Conservation (phyloP, 805 yeast species). For the Spathaspora girioi region DNA sequence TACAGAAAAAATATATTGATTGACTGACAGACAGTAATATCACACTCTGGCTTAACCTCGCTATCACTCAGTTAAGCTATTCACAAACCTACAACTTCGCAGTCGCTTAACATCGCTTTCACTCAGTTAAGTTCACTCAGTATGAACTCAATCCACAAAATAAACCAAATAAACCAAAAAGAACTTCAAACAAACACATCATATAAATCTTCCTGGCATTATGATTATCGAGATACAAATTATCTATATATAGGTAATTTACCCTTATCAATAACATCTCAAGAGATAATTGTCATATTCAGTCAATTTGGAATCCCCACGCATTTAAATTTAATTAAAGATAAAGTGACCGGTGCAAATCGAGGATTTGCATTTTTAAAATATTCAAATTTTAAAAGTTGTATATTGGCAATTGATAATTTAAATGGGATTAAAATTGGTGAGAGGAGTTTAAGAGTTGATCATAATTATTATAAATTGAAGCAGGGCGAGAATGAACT, state of each 20-base stretch:
- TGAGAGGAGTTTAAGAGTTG: constrained; percentile 54
- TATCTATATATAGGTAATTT: constrained; percentile 76
- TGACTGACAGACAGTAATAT: background rate
- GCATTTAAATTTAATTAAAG: constrained; percentile 66
- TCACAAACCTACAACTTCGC: too few relatives aligned
- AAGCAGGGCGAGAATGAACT: constrained; percentile 50
- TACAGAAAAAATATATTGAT: background rate
- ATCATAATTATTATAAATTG: constrained; percentile 64
- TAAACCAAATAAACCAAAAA: constrained; percentile 56
- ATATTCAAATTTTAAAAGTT: constrained; percentile 76
- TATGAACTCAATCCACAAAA: constrained; percentile 40
- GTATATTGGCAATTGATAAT: constrained; percentile 85
- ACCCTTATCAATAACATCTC: constrained; percentile 62
- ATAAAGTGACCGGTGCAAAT: constrained; percentile 34
- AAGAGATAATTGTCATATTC: constrained; percentile 72
- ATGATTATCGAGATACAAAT: constrained; percentile 73
- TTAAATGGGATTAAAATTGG: constrained; percentile 64
- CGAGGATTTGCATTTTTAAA: constrained; percentile 76
- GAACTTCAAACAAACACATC: constrained; percentile 64
- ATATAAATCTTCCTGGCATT: constrained; percentile 81
- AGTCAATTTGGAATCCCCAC: constrained; percentile 90
- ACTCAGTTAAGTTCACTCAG: too few relatives aligned
- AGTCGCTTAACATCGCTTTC: background rate
- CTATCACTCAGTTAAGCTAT: background rate
- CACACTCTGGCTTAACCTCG: background rate